Evolutionary conservation across 208 protist species (phyloP), one percentile per base, ranked within the genome.

Genomic region (Trypanosoma boissoni): DNA sequence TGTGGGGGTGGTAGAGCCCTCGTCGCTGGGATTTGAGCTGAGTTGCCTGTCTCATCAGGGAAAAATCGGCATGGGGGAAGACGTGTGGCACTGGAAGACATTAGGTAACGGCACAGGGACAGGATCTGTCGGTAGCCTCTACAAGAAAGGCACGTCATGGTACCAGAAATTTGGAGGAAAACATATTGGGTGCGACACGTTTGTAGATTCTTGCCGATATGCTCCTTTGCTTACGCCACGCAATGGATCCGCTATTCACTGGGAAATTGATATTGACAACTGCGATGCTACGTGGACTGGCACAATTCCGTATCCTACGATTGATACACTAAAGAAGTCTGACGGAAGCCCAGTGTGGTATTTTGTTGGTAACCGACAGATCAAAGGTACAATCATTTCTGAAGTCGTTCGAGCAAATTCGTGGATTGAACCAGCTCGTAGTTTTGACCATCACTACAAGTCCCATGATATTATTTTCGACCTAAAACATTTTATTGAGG

Each of bases 151-250:
- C 44, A 37, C 48, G 8, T 87, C 79, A 24, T 93, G 86, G 83
- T 93, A 90, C 55, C 86, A 93, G 44, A 93, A 93, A 64, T 93
- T 93, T 45, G 83, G 86, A 51, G 86, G 86, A 50, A 93, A 89
- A 72, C 86, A 93, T 68, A 43, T 72, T 23, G 43, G 69, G 36
- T 93, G 86, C 58, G 82, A 93, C 64, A 85, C 73, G 21, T 93
- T 93, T 64, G 68, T 65, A 6, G 64, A 89, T 44, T 58, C 86
- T 23, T 93, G 86, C 69, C 61, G 55, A 41, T 90, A 90, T 74
- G 86, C 86, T 1, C 86, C 86, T 39, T 78, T 93, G 43, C 68
- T 93, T 37, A 90, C 82, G 67, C 46, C 62, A 31, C 74, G 50
- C 10, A 59, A 64, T 49, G 66, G 12, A 48, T 63, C 49, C 23